These are phyloP conservation scores for Exophiala oligosperma DNA, from an alignment of 2,329 filamentous ascomycete genomes.

Conservation along the genomic window DNA sequence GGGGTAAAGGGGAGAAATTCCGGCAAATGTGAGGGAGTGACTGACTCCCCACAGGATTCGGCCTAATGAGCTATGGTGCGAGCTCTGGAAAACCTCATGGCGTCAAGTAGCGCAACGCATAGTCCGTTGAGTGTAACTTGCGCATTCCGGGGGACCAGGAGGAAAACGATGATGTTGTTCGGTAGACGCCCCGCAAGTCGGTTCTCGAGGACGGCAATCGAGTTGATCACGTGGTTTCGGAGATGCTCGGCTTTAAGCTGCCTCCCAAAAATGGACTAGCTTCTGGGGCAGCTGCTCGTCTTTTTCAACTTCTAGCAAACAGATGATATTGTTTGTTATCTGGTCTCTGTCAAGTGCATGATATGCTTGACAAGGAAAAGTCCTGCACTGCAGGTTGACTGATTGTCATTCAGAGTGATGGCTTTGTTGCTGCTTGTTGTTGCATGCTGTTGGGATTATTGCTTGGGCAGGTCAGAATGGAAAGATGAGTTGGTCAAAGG, in stretches of 20 bases:
- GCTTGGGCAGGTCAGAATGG: too few relatives aligned
- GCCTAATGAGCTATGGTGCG: too few relatives aligned
- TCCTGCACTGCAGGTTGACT: not conserved
- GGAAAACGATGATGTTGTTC: not conserved
- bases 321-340: not conserved
- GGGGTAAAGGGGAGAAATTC: not conserved
- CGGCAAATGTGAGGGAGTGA: not conserved
- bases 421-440: too few relatives aligned
- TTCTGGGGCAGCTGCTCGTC: slow-evolving; percentile 4
- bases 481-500: too few relatives aligned
- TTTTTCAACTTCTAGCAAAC: slow-evolving; percentile 8
- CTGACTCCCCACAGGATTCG: too few relatives aligned
- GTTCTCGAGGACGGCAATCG: slow-evolving; percentile 12
- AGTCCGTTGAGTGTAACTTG: not conserved
- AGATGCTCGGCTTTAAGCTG: not conserved
- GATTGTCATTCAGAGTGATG: too few relatives aligned
- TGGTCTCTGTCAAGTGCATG: too few relatives aligned
- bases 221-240: slow-evolving; percentile 6
- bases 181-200: slow-evolving; percentile 15
- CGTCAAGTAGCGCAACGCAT: not conserved
- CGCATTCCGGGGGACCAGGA: not conserved
- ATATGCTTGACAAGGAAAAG: too few relatives aligned
- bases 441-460: too few relatives aligned
- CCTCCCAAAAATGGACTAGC: not conserved
- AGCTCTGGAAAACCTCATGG: too few relatives aligned